Evolutionary conservation across 2,329 filamentous ascomycete genomes (phyloP).

Genomic region (Exophiala sideris): DNA sequence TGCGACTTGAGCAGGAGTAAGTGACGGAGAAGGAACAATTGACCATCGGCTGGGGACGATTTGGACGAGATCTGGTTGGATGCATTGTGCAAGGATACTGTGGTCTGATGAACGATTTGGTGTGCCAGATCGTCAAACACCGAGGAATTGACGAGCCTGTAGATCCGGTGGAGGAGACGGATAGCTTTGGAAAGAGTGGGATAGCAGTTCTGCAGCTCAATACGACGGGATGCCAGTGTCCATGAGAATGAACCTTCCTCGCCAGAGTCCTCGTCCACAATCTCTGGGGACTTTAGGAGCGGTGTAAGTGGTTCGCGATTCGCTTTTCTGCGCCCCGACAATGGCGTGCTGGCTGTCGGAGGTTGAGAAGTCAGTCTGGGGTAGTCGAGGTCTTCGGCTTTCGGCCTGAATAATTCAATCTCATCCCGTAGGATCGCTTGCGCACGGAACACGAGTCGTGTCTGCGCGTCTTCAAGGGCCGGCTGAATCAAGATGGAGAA

Average conservation of each 20-base stretch:
- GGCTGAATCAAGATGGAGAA: conserved; percentile 62
- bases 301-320: conserved; percentile 31
- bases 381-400: conserved; percentile 63
- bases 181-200: conserved; percentile 65
- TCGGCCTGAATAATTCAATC: conserved; percentile 64
- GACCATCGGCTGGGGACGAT: conserved; percentile 62
- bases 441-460: conserved; percentile 63
- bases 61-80: conserved; percentile 61
- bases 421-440: conserved; percentile 62
- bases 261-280: conserved; percentile 52
- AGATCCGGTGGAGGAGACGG: conserved; percentile 66
- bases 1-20: conserved; percentile 93
- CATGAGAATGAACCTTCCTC: conserved; percentile 24
- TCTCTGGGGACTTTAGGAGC: conserved; percentile 38
- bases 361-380: conserved; percentile 47
- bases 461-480: conserved; percentile 65
- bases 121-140: conserved; percentile 71
- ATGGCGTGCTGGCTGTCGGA: conserved; percentile 34
- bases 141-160: conserved; percentile 65
- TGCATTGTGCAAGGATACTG: conserved; percentile 73
- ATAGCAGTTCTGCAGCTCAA: conserved; percentile 40
- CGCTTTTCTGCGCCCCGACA: conserved; percentile 32
- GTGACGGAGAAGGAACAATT: conserved; percentile 93
- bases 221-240: conserved; percentile 23
- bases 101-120: conserved; percentile 86